phyloP scores from a whole-genome alignment of 805 yeast species.

The Kodamaea jinghongensis region DNA sequence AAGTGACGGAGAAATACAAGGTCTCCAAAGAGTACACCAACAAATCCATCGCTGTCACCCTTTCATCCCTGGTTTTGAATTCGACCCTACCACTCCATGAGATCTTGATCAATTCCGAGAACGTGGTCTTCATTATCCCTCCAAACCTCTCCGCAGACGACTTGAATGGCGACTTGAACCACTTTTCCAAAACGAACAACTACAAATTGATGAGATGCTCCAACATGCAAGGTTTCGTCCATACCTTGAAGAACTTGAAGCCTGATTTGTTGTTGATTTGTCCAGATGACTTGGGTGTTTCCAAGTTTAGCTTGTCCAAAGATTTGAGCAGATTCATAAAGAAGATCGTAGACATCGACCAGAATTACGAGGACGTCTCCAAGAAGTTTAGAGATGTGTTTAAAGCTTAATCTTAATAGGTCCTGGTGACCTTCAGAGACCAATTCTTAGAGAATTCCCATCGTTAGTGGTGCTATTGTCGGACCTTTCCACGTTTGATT shows the following conservation, averaged over 20 bases:
- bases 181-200: constrained; percentile 17
- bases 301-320: constrained; percentile 23
- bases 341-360: constrained; percentile 31
- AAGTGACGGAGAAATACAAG: background rate
- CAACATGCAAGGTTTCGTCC: constrained; percentile 41
- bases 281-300: constrained; percentile 40
- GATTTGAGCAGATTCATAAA: constrained; percentile 39
- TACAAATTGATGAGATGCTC: constrained; percentile 39
- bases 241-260: constrained; percentile 35
- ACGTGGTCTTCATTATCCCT: constrained; percentile 43
- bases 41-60: constrained; percentile 40
- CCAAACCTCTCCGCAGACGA: constrained; percentile 42
- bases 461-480: no score
- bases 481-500: no score
- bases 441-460: no score
- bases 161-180: constrained; percentile 16
- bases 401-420: no score
- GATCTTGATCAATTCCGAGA: constrained; percentile 34
- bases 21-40: constrained; percentile 21
- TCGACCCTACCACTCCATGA: constrained; percentile 38
- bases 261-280: constrained; percentile 43
- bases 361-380: constrained; percentile 21
- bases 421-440: no score
- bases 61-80: constrained; percentile 39
- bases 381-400: constrained; percentile 12